These are phyloP conservation scores for Penicillium frequentans DNA, from an alignment of 2,329 filamentous ascomycete species.

Conservation along the genomic window DNA sequence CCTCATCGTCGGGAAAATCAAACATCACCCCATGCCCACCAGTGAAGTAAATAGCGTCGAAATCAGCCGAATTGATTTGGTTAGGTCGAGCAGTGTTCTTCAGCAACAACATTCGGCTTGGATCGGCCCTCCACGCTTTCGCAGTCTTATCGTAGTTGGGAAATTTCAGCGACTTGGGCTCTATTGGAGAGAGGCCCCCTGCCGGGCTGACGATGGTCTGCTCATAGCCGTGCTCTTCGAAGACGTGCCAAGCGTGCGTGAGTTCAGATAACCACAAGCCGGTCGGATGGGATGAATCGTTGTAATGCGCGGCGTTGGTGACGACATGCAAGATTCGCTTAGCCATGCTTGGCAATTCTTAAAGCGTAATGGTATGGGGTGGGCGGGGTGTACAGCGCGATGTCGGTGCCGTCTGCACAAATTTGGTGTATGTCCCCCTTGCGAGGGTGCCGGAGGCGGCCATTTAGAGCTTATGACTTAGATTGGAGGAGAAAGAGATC, in stretches of 20 bases:
- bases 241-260: constrained; percentile 12
- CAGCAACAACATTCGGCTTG: not conserved
- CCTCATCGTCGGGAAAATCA: constrained; percentile 9
- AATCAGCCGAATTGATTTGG: not conserved
- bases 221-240: constrained; percentile 7
- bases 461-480: not conserved
- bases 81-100: not conserved
- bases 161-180: constrained; percentile 11
- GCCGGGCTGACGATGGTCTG: constrained; percentile 8
- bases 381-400: not conserved
- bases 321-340: constrained; percentile 24
- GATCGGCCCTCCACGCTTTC: constrained; percentile 10
- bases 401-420: not conserved
- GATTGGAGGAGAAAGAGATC: not conserved
- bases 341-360: not conserved
- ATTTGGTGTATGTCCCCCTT: not conserved
- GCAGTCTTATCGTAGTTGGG: constrained; percentile 12
- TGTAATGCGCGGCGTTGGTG: constrained; percentile 9
- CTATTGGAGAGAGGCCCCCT: constrained; percentile 8
- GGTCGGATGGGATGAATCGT: constrained; percentile 9
- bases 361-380: not conserved
- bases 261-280: constrained; percentile 13
- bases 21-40: constrained; percentile 12
- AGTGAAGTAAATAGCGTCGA: constrained; percentile 10
- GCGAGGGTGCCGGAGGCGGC: no score